Percentiles rank a stretch among this genome's conserved stretches.
These are phyloP conservation scores for Ascochyta koolunga DNA, from an alignment of 2,329 filamentous ascomycete species.

Conservation along the genomic window DNA sequence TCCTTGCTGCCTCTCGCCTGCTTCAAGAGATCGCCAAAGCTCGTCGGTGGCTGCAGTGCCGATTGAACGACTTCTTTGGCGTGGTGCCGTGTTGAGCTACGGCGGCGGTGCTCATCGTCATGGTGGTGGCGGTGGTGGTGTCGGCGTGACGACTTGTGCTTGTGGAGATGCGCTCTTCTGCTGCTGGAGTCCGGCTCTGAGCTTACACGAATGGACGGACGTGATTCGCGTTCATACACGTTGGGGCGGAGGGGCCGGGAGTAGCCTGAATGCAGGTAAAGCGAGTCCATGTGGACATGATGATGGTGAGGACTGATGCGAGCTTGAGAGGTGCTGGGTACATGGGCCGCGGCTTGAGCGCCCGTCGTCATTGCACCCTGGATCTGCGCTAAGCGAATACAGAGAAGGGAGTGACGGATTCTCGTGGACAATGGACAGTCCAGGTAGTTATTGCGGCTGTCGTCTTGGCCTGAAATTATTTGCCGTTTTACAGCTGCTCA, in stretches of 20 bases:
- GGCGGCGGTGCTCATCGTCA: slow-evolving; percentile 34
- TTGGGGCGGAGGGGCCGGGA: slow-evolving; percentile 30
- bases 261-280: slow-evolving; percentile 27
- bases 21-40: slow-evolving; percentile 52
- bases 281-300: slow-evolving; percentile 34
- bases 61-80: slow-evolving; percentile 53
- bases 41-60: slow-evolving; percentile 52
- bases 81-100: slow-evolving; percentile 40
- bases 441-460: no score
- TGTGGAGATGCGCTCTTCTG: slow-evolving; percentile 14
- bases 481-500: no score
- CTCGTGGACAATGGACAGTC: no score
- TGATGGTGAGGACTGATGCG: slow-evolving; percentile 15
- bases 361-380: slow-evolving; percentile 18
- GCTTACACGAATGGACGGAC: slow-evolving; percentile 31
- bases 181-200: slow-evolving; percentile 27
- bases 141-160: slow-evolving; percentile 36
- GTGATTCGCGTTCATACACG: slow-evolving; percentile 27
- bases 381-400: slow-evolving; percentile 7
- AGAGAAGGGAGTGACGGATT: not conserved
- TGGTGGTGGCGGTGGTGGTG: slow-evolving; percentile 31
- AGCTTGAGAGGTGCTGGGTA: slow-evolving; percentile 1
- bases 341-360: slow-evolving; percentile 13
- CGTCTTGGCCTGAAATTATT: no score
- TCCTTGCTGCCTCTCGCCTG: slow-evolving; percentile 42